Percentiles rank a stretch among this genome's conserved stretches.
phyloP scores from a whole-genome alignment of 768 basidiomycete species.

The Phanerochaete sordida region DNA sequence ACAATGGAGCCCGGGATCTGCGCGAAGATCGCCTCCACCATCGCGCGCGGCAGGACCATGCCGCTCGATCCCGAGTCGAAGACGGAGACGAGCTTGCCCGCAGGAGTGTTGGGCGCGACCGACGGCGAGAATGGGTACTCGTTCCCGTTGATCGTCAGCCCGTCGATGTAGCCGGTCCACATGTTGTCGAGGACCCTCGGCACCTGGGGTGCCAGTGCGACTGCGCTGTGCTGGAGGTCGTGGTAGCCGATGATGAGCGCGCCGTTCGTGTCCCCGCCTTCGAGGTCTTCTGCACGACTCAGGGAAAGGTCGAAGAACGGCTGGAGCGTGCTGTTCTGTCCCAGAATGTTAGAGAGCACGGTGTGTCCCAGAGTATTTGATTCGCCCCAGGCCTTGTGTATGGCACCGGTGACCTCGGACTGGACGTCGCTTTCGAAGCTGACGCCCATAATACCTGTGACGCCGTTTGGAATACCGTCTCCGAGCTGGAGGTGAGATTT shows the following conservation, averaged over 20 bases:
- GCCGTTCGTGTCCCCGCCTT: constrained; percentile 16
- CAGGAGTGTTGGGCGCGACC: constrained; percentile 11
- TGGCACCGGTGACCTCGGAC: not conserved
- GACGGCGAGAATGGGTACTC: constrained; percentile 40
- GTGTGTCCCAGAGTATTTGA: constrained; percentile 13
- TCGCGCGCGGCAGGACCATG: constrained; percentile 16
- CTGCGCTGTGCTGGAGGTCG: constrained; percentile 10
- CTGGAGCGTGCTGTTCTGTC: constrained; percentile 14
- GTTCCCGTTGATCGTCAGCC: constrained; percentile 47
- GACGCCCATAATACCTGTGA: constrained; percentile 43
- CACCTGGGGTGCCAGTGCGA: constrained; percentile 17
- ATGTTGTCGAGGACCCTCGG: constrained; percentile 51
- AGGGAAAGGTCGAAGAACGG: constrained; percentile 20
- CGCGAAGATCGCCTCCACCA: constrained; percentile 25
- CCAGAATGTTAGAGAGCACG: constrained; percentile 19
- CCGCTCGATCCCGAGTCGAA: constrained; percentile 25
- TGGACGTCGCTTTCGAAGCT: not conserved
- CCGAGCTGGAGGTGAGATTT: no score
- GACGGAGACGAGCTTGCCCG: constrained; percentile 17
- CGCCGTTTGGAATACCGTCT: not conserved
- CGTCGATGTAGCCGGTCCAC: constrained; percentile 27
- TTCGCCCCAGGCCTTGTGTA: constrained; percentile 5
- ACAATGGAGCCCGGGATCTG: constrained; percentile 24
- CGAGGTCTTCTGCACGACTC: constrained; percentile 14
- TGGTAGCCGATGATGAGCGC: constrained; percentile 22